Base-by-base conservation (phyloP, 768 basidiomycete genomes). In the Rhizopogon sp. region DNA sequence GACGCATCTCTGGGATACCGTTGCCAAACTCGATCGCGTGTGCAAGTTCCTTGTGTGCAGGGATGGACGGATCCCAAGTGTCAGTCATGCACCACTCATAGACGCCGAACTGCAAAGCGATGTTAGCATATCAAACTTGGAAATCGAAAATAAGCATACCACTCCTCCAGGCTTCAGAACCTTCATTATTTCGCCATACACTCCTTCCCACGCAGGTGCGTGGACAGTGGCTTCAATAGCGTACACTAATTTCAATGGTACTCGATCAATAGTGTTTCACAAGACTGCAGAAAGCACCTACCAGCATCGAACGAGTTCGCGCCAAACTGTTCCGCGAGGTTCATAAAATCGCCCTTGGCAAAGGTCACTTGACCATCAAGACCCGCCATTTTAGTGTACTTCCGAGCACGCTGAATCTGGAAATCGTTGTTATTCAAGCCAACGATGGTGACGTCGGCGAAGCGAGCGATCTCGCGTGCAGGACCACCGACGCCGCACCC, bases 61-160 rank as follows among this genome's bases (percentile, higher is more conserved):
- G 89, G 66, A 79, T 88, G 44, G 88, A 80, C 39, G 90, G 81
- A 72, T 98, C 89, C 91, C 95, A 95, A 3, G 72, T 68, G 70
- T 98, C 94, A 17, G 97, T 98, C 97, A 99, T 98, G 72, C 85
- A 87, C 96, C 96, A 99, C 70, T 98, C 97, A 72, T 98, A 99
- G 39, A 98, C 90, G 66, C 95, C 96, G 71, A 97, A 97, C 90
- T 95, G 58, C 1, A 40, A 39, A 43, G 33, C 45, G 5, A 28
- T 56, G 60, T 58, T 1, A 46, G n/a, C 35, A 44, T 4, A 46
- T 5, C 5, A 4, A 6, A 50, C 28, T 10, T 14, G 5, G 37
- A 14, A 17, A 4, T 58, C 43, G 2, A 3, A 6, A 22, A 20
- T n/a, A 54, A 29, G 82, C 90, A 69, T 66, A 95, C 93, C 20